Conservation (phyloP, 352 stramenopile genomes). For the Globisporangium barbulae region DNA sequence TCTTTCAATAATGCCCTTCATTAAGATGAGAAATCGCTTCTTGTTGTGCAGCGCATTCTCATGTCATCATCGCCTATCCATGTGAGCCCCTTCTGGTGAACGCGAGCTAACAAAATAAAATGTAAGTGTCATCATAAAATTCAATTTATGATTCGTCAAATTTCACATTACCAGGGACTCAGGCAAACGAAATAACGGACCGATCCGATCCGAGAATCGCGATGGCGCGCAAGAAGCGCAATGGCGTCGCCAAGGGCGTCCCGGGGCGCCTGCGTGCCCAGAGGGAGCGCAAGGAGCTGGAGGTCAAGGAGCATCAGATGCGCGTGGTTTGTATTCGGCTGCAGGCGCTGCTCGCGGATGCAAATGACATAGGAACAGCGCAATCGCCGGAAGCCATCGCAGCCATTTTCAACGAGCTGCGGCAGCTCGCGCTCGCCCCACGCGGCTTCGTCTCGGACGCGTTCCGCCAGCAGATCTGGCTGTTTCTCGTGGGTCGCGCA, state of each 20-base stretch:
- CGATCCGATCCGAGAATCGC: not conserved
- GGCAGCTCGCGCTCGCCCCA: constrained; percentile 52
- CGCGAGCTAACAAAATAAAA: too few species aligned
- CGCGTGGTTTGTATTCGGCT: constrained; percentile 30
- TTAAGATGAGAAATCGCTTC: too few species aligned
- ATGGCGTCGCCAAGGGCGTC: constrained; percentile 26
- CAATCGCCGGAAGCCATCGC: constrained; percentile 2
- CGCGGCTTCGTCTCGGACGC: constrained; percentile 53
- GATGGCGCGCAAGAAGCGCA: constrained; percentile 41
- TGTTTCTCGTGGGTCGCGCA: constrained; percentile 40
- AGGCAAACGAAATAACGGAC: not conserved
- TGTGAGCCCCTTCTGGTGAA: too few species aligned
- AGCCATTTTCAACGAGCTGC: constrained; percentile 44
- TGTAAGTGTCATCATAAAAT: too few species aligned
- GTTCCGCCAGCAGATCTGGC: constrained; percentile 64
- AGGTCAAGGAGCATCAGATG: constrained; percentile 55
- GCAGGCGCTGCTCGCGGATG: constrained; percentile 17
- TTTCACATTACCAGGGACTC: too few species aligned
- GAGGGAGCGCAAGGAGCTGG: constrained; percentile 39
- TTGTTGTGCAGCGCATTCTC: too few species aligned
- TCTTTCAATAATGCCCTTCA: too few species aligned
- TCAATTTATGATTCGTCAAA: too few species aligned
- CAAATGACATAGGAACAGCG: constrained; percentile 2
- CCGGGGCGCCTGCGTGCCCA: constrained; percentile 28
- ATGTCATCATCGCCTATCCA: too few species aligned